phyloP scores from a whole-genome alignment of 805 yeast genomes.

The Starmera dryadoides region DNA sequence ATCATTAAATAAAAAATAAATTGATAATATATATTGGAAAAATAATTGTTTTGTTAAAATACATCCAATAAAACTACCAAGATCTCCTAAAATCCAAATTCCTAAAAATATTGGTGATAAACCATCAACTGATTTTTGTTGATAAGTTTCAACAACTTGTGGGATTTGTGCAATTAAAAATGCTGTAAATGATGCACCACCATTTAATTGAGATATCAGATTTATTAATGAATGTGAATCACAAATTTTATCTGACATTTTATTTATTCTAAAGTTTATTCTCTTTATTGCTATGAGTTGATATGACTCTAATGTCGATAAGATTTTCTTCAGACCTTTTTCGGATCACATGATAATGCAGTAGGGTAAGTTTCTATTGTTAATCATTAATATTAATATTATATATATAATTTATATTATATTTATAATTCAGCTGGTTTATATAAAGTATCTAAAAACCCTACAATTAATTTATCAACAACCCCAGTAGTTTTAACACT shows the following conservation, averaged over 20 bases:
- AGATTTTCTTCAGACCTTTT: too few relatives aligned
- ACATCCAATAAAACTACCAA: conserved; percentile 54
- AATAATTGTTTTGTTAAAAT: conserved; percentile 67
- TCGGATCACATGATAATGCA: too few relatives aligned
- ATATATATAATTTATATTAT: too few relatives aligned
- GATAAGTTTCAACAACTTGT: conserved; percentile 43
- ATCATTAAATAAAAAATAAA: conserved; percentile 72
- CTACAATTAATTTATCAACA: conserved; percentile 71
- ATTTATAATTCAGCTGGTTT: conserved; percentile 35
- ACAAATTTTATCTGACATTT: neutral
- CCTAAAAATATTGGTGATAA: conserved; percentile 42
- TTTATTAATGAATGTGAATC: neutral
- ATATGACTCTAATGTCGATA: too few relatives aligned
- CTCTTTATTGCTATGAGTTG: too few relatives aligned
- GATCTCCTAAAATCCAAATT: conserved; percentile 32
- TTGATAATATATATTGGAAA: conserved; percentile 70
- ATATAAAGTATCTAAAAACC: conserved; percentile 76
- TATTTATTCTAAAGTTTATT: too few relatives aligned
- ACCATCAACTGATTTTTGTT: conserved; percentile 50
- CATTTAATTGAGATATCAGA: conserved; percentile 22
- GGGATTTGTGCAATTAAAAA: conserved; percentile 42
- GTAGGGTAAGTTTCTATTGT: too few relatives aligned
- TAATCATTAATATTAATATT: too few relatives aligned
- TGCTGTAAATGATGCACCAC: conserved; percentile 36
- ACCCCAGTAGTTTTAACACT: conserved; percentile 78